Base-by-base conservation (phyloP, 2,329 filamentous ascomycete species). In the Penicillium griseofulvum region DNA sequence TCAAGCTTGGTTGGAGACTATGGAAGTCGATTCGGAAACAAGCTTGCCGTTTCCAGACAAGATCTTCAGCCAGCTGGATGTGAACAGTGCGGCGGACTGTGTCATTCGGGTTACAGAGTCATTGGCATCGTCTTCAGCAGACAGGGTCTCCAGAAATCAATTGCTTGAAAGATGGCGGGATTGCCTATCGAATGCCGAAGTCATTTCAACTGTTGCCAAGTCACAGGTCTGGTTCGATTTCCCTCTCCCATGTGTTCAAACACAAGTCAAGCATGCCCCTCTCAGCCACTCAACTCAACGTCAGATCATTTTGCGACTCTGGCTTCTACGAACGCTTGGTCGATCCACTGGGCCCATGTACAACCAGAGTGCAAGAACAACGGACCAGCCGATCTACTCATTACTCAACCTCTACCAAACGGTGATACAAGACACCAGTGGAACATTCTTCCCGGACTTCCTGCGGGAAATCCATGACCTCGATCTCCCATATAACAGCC, bases 81-180 rank as follows among this genome's bases (percentile, higher is more conserved):
- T 63, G 3, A 60, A 72, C 29, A 46, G 54, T 49, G 64, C 64
- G 24, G 59, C 68, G 9, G 56, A 56, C 22, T 66, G 63, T 49
- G 65, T 76, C 10, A 59, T 74, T 31, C 46, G 61, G 24, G 64
- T 72, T 4, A 74, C 74, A 1, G 69, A 76, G 54, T 51, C 36
- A 22, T 47, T 76, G 37, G 54, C 59, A 7, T 59, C 66, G 26
- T 64, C 67, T 24, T 39, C 58, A 14, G 41, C 46, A 37, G 60
- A 65, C 50, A 56, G 55, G 9, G 39, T 58, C 11, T 28, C 48
- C 12, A 61, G 63, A 38, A 29, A 49, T 14, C 49, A 53, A 37
- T 42, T 68, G 22, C 58, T 76, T n/a, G 50, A 64, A 39, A 56
- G 55, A 51, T 76, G 74, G 72, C 62, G 60, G 43, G 57, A 63